Percentiles rank a stretch among this genome's conserved stretches.
Conservation (phyloP, 2,329 filamentous ascomycete genomes). For the Venturia asperata region DNA sequence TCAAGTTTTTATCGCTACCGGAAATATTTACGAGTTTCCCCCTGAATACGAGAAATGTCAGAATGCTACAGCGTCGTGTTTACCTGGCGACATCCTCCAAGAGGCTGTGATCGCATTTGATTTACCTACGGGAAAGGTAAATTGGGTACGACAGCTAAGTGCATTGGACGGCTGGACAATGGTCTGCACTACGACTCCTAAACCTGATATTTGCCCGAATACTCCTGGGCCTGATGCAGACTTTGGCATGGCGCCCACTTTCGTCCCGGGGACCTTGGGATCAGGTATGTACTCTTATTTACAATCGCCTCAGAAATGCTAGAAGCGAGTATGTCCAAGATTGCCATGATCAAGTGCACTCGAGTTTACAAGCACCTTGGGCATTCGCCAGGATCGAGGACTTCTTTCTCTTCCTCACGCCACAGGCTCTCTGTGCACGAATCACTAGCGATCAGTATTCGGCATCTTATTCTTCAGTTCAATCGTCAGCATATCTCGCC, state of each 20-base stretch:
- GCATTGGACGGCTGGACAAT: neutral
- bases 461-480: no score
- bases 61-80: conserved; percentile 4
- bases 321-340: no score
- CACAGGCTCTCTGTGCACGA: no score
- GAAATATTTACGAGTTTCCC: conserved; percentile 29
- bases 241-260: conserved; percentile 25
- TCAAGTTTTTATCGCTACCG: conserved; percentile 29
- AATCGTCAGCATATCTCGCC: no score
- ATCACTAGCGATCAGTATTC: no score
- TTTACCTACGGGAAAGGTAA: neutral
- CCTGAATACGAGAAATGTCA: conserved; percentile 22
- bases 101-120: conserved; percentile 12
- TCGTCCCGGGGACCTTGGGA: conserved; percentile 23
- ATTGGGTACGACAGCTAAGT: neutral
- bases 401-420: no score
- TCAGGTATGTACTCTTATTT: neutral
- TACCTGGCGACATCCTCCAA: conserved; percentile 5
- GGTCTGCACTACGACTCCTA: neutral
- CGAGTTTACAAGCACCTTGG: no score
- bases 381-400: no score
- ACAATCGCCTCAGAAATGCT: no score
- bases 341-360: no score
- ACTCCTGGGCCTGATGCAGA: conserved; percentile 21
- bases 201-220: conserved; percentile 18